Evolutionary conservation across 345 rosid species (phyloP).

Genomic region (Sonneratia caseolaris): DNA sequence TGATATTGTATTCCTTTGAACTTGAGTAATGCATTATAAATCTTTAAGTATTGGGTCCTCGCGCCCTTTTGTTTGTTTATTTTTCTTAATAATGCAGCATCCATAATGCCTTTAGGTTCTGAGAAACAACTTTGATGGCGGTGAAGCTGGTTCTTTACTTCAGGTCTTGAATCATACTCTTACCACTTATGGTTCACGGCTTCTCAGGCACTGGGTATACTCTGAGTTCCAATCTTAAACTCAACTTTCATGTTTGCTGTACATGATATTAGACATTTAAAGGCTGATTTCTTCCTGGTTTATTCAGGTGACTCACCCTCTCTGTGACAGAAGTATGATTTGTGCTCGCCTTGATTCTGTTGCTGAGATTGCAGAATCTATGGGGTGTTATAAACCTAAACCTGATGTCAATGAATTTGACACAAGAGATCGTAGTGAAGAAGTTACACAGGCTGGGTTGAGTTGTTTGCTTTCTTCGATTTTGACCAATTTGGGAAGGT

Average conservation of each 20-base stretch:
- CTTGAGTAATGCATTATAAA: background rate
- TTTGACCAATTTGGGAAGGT: slow-evolving; percentile 64
- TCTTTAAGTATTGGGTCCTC: background rate
- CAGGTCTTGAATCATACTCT: slow-evolving; percentile 65
- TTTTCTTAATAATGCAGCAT: background rate
- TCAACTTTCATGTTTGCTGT: slow-evolving; percentile 6
- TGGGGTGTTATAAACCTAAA: slow-evolving; percentile 50
- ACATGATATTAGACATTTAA: slow-evolving; percentile 2
- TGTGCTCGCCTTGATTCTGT: slow-evolving; percentile 95
- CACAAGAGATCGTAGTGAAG: slow-evolving; percentile 30
- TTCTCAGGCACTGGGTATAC: slow-evolving; percentile 88
- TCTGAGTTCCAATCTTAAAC: background rate
- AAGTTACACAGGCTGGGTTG: slow-evolving; percentile 29
- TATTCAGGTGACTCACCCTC: slow-evolving; percentile 83
- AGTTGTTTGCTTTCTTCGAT: slow-evolving; percentile 52
- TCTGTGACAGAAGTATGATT: slow-evolving; percentile 72
- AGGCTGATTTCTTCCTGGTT: slow-evolving; percentile 15
- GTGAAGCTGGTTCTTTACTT: slow-evolving; percentile 74
- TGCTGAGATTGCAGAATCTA: slow-evolving; percentile 79
- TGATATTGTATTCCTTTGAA: background rate
- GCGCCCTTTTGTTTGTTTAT: background rate
- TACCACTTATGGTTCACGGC: slow-evolving; percentile 80
- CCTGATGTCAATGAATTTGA: slow-evolving; percentile 24
- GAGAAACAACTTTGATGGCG: slow-evolving; percentile 70
- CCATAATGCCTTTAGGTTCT: slow-evolving; percentile 38